phyloP scores from a whole-genome alignment of 2,329 filamentous ascomycete genomes.

The Aureobasidium subglaciale region DNA sequence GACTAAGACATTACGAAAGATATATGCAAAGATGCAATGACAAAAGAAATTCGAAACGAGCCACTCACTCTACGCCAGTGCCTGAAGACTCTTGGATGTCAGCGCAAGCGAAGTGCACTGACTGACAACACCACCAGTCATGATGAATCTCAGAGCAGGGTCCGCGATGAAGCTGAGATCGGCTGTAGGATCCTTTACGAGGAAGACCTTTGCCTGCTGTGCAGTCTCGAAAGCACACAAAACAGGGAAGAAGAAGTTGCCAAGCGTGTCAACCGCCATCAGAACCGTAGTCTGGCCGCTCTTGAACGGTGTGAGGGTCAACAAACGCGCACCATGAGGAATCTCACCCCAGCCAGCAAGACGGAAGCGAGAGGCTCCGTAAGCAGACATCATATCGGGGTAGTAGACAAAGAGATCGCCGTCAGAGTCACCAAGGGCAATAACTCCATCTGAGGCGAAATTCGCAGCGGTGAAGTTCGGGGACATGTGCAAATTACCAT shows the following conservation, averaged over 20 bases:
- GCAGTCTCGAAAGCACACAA: slow-evolving; percentile 16
- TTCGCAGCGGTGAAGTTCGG: neutral
- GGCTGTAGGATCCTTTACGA: slow-evolving; percentile 14
- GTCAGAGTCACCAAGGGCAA: neutral
- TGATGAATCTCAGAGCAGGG: slow-evolving; percentile 15
- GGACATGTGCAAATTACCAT: slow-evolving; percentile 6
- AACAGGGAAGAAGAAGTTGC: slow-evolving; percentile 18
- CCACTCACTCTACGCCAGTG: neutral
- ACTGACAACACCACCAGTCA: slow-evolving; percentile 18
- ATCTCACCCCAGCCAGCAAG: slow-evolving; percentile 17
- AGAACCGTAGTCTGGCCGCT: neutral
- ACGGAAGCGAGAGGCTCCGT: slow-evolving; percentile 18
- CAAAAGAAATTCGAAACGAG: neutral
- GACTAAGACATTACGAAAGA: neutral
- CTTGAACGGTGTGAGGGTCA: slow-evolving; percentile 14
- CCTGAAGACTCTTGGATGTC: neutral
- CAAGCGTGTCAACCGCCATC: slow-evolving; percentile 14
- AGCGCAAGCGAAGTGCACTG: slow-evolving; percentile 16
- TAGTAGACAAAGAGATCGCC: slow-evolving; percentile 15
- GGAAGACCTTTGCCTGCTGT: slow-evolving; percentile 17
- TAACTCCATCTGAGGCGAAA: neutral
- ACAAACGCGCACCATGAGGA: slow-evolving; percentile 14
- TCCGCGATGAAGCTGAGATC: slow-evolving; percentile 9
- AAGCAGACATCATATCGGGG: slow-evolving; percentile 13
- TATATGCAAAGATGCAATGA: neutral